phyloP scores from a whole-genome alignment of 2,329 filamentous ascomycete genomes.

The Exophiala calicioides region DNA sequence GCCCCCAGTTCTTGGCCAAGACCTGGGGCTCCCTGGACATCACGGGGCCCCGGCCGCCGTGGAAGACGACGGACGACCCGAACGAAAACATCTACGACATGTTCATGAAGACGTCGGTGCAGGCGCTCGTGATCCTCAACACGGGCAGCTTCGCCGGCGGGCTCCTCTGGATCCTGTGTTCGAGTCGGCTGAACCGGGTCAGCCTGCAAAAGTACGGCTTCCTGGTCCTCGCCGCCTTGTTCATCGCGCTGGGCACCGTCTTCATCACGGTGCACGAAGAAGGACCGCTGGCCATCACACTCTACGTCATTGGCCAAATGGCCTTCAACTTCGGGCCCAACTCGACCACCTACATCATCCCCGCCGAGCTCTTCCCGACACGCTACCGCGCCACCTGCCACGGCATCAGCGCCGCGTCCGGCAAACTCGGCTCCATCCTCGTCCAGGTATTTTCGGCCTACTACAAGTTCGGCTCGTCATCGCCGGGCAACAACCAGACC shows the following conservation, averaged over 20 bases:
- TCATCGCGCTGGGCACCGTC: constrained; percentile 46
- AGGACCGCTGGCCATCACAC: constrained; percentile 39
- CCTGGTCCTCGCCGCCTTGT: constrained; percentile 43
- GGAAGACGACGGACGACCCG: constrained; percentile 39
- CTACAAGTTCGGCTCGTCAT: constrained; percentile 41
- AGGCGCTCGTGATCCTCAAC: constrained; percentile 44
- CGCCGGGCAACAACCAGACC: constrained; percentile 36
- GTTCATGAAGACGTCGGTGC: constrained; percentile 42
- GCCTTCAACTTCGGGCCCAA: constrained; percentile 52
- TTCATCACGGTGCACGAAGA: constrained; percentile 43
- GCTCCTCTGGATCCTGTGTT: constrained; percentile 42
- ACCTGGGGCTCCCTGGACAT: constrained; percentile 42
- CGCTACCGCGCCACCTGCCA: constrained; percentile 56
- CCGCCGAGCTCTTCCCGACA: constrained; percentile 60
- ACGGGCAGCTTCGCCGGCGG: constrained; percentile 47
- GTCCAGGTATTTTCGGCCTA: constrained; percentile 44
- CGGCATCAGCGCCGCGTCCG: constrained; percentile 55
- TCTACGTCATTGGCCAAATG: constrained; percentile 49
- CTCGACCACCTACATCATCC: constrained; percentile 49
- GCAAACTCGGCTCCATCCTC: constrained; percentile 54
- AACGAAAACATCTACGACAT: constrained; percentile 46
- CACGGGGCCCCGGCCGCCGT: constrained; percentile 33
- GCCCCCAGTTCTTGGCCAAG: constrained; percentile 44
- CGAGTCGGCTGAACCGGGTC: constrained; percentile 44
- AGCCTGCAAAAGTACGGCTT: constrained; percentile 49